A percentile compares a stretch with the other conserved stretches of the same genome.
phyloP scores from a whole-genome alignment of 2,329 filamentous ascomycete genomes.

The Plenodomus biglobosus region DNA sequence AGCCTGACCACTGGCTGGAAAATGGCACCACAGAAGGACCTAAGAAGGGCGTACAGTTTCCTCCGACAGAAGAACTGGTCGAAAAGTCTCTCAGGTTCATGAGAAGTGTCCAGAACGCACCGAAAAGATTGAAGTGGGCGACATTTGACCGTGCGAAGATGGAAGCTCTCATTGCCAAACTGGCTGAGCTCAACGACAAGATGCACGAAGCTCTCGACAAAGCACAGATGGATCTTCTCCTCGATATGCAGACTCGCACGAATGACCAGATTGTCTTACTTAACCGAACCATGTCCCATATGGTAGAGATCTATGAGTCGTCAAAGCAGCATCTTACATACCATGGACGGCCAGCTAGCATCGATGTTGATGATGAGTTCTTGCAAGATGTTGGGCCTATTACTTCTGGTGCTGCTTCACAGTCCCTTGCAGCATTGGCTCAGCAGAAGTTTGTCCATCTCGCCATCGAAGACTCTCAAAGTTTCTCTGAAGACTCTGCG shows the following conservation, averaged over 20 bases:
- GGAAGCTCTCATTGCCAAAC: slow-evolving; percentile 34
- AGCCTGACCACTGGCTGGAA: slow-evolving; percentile 12
- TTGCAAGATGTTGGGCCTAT: not conserved
- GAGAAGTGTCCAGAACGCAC: slow-evolving; percentile 27
- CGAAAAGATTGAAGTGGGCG: slow-evolving; percentile 38
- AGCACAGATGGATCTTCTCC: slow-evolving; percentile 31
- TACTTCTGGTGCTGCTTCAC: slow-evolving; percentile 10
- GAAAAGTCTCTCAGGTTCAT: slow-evolving; percentile 35
- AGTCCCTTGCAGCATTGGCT: slow-evolving; percentile 34
- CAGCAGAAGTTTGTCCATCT: slow-evolving; percentile 42
- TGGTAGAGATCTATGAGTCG: slow-evolving; percentile 36
- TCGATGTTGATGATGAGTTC: slow-evolving; percentile 21
- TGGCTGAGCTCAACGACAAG: slow-evolving; percentile 42
- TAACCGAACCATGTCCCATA: slow-evolving; percentile 39
- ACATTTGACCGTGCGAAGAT: slow-evolving; percentile 35
- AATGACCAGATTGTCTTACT: slow-evolving; percentile 44
- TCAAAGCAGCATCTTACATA: slow-evolving; percentile 7
- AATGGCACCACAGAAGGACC: slow-evolving; percentile 12
- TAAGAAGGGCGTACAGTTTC: slow-evolving; percentile 33
- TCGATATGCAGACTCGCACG: slow-evolving; percentile 36
- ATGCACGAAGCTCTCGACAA: slow-evolving; percentile 40
- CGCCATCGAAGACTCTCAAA: slow-evolving; percentile 32
- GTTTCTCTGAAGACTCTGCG: slow-evolving; percentile 32
- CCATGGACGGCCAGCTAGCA: slow-evolving; percentile 12
- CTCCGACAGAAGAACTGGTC: slow-evolving; percentile 30